Evolutionary conservation across 768 basidiomycete genomes (phyloP).

Genomic region (Pleurotus tuber-regium): DNA sequence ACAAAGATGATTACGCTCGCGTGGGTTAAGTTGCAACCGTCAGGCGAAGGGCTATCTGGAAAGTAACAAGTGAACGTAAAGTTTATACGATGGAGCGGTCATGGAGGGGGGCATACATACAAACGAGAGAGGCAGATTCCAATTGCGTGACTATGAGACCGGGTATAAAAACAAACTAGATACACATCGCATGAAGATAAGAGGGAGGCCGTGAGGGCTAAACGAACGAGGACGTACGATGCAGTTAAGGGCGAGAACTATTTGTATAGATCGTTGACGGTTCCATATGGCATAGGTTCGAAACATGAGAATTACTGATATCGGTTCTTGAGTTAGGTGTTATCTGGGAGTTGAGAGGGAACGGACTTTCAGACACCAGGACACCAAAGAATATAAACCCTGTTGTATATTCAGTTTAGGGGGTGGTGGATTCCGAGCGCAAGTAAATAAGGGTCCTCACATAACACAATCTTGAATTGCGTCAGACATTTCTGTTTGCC

Average conservation of each 20-base stretch:
- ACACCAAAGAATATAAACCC: slow-evolving; percentile 36
- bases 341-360: background rate
- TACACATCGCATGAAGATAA: background rate
- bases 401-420: background rate
- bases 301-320: slow-evolving; percentile 35
- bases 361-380: slow-evolving; percentile 33
- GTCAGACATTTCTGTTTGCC: slow-evolving; percentile 24
- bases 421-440: background rate
- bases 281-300: slow-evolving; percentile 47
- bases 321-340: background rate
- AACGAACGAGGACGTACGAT: background rate
- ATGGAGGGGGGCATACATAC: slow-evolving; percentile 20
- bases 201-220: background rate
- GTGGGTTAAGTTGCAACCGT: slow-evolving; percentile 30
- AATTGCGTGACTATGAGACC: slow-evolving; percentile 28
- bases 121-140: slow-evolving; percentile 32
- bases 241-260: slow-evolving; percentile 26
- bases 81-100: background rate
- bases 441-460: slow-evolving; percentile 16
- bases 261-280: slow-evolving; percentile 29
- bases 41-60: slow-evolving; percentile 18
- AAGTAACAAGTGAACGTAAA: slow-evolving; percentile 2
- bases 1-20: slow-evolving; percentile 36
- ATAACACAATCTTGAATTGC: slow-evolving; percentile 29
- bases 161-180: slow-evolving; percentile 31